phyloP scores from a whole-genome alignment of 768 basidiomycete species.

The Tubosaeta sp. region DNA sequence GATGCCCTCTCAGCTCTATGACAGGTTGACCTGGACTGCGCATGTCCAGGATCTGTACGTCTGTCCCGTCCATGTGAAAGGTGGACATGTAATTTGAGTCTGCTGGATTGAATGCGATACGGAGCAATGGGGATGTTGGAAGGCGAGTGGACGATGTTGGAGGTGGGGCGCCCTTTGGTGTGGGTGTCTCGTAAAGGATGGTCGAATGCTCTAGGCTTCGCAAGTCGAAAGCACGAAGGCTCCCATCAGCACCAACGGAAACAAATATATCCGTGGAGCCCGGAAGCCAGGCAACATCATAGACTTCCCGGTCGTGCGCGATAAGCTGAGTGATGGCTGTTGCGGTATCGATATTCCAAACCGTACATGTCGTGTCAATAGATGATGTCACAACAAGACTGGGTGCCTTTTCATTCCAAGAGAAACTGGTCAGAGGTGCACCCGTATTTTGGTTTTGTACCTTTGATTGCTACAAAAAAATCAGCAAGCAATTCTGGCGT shows the following conservation, averaged over 20 bases:
- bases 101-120: slow-evolving; percentile 87
- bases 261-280: slow-evolving; percentile 96
- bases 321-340: slow-evolving; percentile 96
- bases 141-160: slow-evolving; percentile 60
- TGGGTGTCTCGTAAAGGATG: slow-evolving; percentile 91
- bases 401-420: slow-evolving; percentile 94
- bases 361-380: slow-evolving; percentile 97
- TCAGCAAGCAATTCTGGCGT: slow-evolving; percentile 6
- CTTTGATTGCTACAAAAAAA: slow-evolving; percentile 69
- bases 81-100: slow-evolving; percentile 96
- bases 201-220: slow-evolving; percentile 97
- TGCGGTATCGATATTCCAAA: slow-evolving; percentile 96
- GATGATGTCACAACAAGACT: slow-evolving; percentile 93
- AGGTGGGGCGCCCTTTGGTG: slow-evolving; percentile 66
- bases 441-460: slow-evolving; percentile 77
- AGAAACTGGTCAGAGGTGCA: slow-evolving; percentile 94
- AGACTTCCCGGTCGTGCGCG: slow-evolving; percentile 93
- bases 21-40: slow-evolving; percentile 94
- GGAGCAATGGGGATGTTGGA: slow-evolving; percentile 74
- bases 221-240: slow-evolving; percentile 92
- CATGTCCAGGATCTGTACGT: slow-evolving; percentile 95
- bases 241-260: slow-evolving; percentile 96
- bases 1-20: slow-evolving; percentile 84
- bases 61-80: slow-evolving; percentile 88
- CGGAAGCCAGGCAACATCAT: slow-evolving; percentile 98